These are phyloP conservation scores for Aphanomyces invadans DNA, from an alignment of 352 stramenopile genomes.

Conservation along the genomic window DNA sequence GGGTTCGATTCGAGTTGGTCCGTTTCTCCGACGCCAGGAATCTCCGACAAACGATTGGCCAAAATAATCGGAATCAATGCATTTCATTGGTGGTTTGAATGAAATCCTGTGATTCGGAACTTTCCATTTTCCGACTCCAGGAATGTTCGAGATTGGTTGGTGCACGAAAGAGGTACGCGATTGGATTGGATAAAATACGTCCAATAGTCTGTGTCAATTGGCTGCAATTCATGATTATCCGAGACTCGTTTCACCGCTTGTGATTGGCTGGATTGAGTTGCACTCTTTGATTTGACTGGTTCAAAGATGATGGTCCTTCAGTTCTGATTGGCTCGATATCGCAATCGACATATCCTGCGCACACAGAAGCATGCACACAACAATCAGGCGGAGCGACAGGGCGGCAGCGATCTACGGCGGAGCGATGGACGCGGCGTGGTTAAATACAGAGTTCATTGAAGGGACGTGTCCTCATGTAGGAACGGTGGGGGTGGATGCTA, in stretches of 20 bases:
- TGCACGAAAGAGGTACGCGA: background rate
- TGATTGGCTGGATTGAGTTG: no score
- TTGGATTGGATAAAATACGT: background rate
- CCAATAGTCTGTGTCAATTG: no score
- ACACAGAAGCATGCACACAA: background rate
- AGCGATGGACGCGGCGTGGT: background rate
- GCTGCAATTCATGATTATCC: no score
- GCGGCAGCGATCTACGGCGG: no score
- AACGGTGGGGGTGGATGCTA: background rate
- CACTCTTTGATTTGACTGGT: no score
- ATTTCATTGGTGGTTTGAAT: background rate
- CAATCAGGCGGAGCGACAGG: no score
- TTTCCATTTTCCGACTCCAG: constrained; percentile 9
- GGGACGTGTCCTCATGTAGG: background rate
- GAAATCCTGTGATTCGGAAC: constrained; percentile 7
- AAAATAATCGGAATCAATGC: background rate
- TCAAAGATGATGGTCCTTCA: no score
- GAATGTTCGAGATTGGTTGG: constrained; percentile 7
- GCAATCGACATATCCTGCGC: background rate
- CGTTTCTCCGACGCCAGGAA: background rate
- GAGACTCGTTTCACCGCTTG: no score
- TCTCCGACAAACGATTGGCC: background rate
- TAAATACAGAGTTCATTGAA: constrained; percentile 17
- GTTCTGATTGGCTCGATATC: background rate
- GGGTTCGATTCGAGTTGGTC: background rate